A percentile compares a stretch with the other conserved stretches of the same genome.
Conservation (phyloP, 768 basidiomycete genomes). For the Lyophyllum decastes region DNA sequence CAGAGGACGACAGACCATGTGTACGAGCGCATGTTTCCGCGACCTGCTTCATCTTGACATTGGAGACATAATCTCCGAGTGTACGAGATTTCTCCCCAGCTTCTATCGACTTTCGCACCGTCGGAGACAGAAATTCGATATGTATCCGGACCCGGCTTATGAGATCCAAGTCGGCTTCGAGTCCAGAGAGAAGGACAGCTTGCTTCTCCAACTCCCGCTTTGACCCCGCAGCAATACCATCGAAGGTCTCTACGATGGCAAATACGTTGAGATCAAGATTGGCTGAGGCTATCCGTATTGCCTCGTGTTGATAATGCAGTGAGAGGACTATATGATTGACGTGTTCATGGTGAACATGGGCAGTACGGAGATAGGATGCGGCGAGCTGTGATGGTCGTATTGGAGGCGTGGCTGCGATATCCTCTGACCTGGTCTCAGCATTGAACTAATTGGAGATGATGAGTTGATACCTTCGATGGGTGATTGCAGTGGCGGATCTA, state of each 20-base stretch:
- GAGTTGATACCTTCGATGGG: conserved; percentile 63
- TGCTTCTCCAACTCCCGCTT: conserved; percentile 74
- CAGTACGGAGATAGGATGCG: conserved; percentile 63
- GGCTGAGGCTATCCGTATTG: conserved; percentile 70
- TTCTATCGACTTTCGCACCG: conserved; percentile 70
- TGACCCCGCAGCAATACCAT: conserved; percentile 52
- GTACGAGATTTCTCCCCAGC: conserved; percentile 68
- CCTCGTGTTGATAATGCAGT: conserved; percentile 67
- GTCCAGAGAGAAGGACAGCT: conserved; percentile 55
- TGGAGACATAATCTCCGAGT: conserved; percentile 80
- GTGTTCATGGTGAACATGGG: conserved; percentile 65
- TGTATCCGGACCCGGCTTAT: conserved; percentile 69
- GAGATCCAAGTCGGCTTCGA: conserved; percentile 74
- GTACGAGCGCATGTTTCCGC: conserved; percentile 68
- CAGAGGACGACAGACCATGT: conserved; percentile 52
- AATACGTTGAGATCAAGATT: conserved; percentile 75
- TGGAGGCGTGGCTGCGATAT: conserved; percentile 68
- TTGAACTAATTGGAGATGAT: background rate
- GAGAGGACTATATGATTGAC: conserved; percentile 52
- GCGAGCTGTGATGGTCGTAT: conserved; percentile 68
- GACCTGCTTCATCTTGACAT: conserved; percentile 78
- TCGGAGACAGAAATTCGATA: conserved; percentile 70
- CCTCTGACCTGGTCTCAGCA: conserved; percentile 38
- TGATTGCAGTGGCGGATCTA: conserved; percentile 66
- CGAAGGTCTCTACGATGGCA: conserved; percentile 69